Base-by-base conservation (phyloP, 2,329 filamentous ascomycete genomes). In the Pezizomycotina sp. region DNA sequence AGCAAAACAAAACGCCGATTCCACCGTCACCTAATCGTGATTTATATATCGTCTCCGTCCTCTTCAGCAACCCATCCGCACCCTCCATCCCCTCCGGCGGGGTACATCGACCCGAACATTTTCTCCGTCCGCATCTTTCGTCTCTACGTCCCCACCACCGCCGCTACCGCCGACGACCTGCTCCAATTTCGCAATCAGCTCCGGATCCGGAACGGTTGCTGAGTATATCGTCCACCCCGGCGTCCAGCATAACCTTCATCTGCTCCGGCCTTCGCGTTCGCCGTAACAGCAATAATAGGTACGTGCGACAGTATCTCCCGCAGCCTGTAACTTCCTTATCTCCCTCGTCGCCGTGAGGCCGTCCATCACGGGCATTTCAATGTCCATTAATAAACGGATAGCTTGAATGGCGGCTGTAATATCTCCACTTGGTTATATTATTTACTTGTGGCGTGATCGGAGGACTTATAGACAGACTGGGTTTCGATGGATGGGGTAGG, bases 301-400 rank as follows among this genome's bases (percentile, higher is more conserved):
- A 64, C 56, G 34, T 58, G 57, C 12, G 41, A 32, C 1, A 28
- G 31, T 6, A 60, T 51, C n/a, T n/a, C 72, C 72, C 35, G 69
- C 62, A 29, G 58, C 59, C 53, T 84, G 76, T 12, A 79, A 60
- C 42, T 75, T 66, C 12, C 79, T 66, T 34, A 86, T 82, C 42
- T 62, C 68, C 26, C 66, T 63, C 8, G 77, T 73, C 45, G 77
- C 81, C 2, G 75, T 76, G 55, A 79, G 69, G 22, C 79, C 79
- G 50, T 84, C 77, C 78, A 83, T 83, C 24, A 82, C 65, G 1
- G 78, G 78, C 78, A 84, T 84, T 51, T 83, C 77, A 26, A 82
- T 62, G 51, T 84, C 78, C 77, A 84, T 82, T 3, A 84, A 56
- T 6, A 83, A 72, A 29, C 82, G 63, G 7, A 71, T 70, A 13